Conservation (phyloP, 352 stramenopile genomes). For the Halophytophthora batemanensis region DNA sequence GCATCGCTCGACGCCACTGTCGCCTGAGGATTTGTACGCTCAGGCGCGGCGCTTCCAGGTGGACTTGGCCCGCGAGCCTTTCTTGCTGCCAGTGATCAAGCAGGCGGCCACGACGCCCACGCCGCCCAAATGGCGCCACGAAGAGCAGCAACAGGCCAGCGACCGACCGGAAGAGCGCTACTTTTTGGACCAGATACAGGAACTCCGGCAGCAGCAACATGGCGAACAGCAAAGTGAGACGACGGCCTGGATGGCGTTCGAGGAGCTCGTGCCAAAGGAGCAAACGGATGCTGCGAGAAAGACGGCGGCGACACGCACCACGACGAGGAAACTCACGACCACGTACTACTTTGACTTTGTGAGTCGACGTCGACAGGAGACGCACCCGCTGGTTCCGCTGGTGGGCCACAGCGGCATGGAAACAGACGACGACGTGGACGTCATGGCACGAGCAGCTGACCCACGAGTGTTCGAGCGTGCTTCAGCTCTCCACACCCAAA, state of each 20-base stretch:
- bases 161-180: conserved; percentile 31
- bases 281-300: conserved; percentile 4
- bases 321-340: not conserved
- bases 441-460: conserved; percentile 23
- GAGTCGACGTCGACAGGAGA: conserved; percentile 24
- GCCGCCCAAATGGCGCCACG: conserved; percentile 28
- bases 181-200: conserved; percentile 48
- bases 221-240: conserved; percentile 6
- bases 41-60: conserved; percentile 39
- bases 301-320: not conserved
- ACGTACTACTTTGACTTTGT: conserved; percentile 71
- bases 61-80: conserved; percentile 43
- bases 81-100: conserved; percentile 47
- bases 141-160: conserved; percentile 12
- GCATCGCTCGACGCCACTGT: conserved; percentile 9
- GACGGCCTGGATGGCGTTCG: conserved; percentile 53
- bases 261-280: conserved; percentile 14
- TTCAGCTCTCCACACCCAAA: conserved; percentile 37
- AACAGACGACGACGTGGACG: conserved; percentile 9
- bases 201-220: conserved; percentile 26
- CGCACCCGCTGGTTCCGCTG: conserved; percentile 36
- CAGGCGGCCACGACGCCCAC: conserved; percentile 43
- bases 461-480: conserved; percentile 48
- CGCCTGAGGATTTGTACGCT: conserved; percentile 45
- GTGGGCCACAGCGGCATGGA: conserved; percentile 15